A percentile compares a stretch with the other conserved stretches of the same genome.
Evolutionary conservation across 768 basidiomycete species (phyloP).

Genomic region (Tephrocybe sp.): DNA sequence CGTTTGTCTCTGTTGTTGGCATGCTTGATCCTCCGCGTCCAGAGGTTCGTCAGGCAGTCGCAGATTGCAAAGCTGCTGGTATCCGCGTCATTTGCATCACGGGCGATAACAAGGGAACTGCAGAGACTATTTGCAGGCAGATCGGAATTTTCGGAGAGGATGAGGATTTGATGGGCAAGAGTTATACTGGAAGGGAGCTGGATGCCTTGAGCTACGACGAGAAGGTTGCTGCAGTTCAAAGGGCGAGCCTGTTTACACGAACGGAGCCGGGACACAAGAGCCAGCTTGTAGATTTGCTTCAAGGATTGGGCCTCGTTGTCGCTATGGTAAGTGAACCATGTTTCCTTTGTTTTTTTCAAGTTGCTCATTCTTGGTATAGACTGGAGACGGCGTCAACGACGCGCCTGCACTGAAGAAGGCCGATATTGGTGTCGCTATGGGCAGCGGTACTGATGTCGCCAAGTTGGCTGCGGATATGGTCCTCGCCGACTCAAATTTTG

Average conservation of each 20-base stretch:
- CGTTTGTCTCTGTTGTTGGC: slow-evolving; percentile 93
- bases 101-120: slow-evolving; percentile 96
- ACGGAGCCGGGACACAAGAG: slow-evolving; percentile 96
- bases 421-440: slow-evolving; percentile 99
- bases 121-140: slow-evolving; percentile 94
- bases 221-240: slow-evolving; percentile 83
- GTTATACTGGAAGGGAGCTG: slow-evolving; percentile 91
- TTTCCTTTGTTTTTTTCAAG: background rate
- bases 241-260: slow-evolving; percentile 87
- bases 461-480: slow-evolving; percentile 99
- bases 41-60: slow-evolving; percentile 84
- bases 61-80: slow-evolving; percentile 88
- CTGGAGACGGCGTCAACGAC: slow-evolving; percentile 97
- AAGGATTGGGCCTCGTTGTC: slow-evolving; percentile 88
- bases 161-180: slow-evolving; percentile 92
- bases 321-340: slow-evolving; percentile 69
- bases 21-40: slow-evolving; percentile 99
- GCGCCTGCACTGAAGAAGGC: slow-evolving; percentile 96
- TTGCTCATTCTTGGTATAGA: slow-evolving; percentile 44
- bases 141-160: slow-evolving; percentile 89
- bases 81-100: slow-evolving; percentile 98
- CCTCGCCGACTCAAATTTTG: slow-evolving; percentile 94
- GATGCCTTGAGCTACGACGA: slow-evolving; percentile 79
- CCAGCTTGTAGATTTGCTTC: slow-evolving; percentile 91
- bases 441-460: slow-evolving; percentile 97